These are phyloP conservation scores for Mycena galopus DNA, from an alignment of 768 basidiomycete species.

Conservation along the genomic window DNA sequence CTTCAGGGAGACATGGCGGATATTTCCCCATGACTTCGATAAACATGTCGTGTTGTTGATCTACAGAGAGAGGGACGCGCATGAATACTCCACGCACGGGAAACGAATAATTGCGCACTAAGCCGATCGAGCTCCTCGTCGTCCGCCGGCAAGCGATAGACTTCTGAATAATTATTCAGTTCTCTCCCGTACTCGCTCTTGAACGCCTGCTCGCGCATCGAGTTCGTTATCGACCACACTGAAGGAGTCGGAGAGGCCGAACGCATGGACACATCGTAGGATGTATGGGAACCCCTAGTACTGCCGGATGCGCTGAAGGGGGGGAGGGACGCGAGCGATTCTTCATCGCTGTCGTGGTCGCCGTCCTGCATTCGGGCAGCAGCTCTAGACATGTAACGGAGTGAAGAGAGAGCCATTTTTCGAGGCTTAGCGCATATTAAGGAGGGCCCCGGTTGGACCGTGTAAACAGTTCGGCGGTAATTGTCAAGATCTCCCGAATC, in stretches of 20 bases:
- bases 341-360: constrained; percentile 58
- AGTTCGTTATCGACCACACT: constrained; percentile 76
- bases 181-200: constrained; percentile 76
- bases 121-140: constrained; percentile 81
- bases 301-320: constrained; percentile 54
- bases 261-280: constrained; percentile 70
- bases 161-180: constrained; percentile 83
- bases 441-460: constrained; percentile 22
- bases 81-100: constrained; percentile 20
- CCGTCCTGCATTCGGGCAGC: constrained; percentile 38
- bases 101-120: constrained; percentile 54
- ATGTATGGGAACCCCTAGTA: constrained; percentile 65
- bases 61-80: constrained; percentile 51
- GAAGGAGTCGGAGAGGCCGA: constrained; percentile 78
- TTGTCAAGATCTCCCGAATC: constrained; percentile 18
- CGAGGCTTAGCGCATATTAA: constrained; percentile 27
- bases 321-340: constrained; percentile 58
- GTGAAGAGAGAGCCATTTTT: constrained; percentile 3
- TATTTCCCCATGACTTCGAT: constrained; percentile 77
- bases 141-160: constrained; percentile 84
- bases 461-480: constrained; percentile 22
- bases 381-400: constrained; percentile 25
- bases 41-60: constrained; percentile 77
- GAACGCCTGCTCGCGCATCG: constrained; percentile 69
- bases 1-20: constrained; percentile 65